Conservation (phyloP, 192 early-diverging fungal species). For the Oehlia diaphana region DNA sequence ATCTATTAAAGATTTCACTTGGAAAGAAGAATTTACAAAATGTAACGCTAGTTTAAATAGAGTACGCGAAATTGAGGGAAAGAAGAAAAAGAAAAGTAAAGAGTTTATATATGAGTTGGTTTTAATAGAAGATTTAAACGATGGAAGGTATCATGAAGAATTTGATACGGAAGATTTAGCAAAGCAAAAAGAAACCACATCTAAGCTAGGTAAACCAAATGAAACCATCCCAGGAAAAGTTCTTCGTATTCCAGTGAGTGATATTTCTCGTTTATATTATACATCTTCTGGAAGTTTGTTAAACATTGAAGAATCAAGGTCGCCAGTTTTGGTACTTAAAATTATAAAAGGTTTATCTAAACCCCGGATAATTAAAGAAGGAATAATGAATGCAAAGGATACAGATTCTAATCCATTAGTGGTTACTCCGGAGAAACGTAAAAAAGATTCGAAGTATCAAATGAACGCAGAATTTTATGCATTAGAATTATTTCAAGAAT, state of each 20-base stretch:
- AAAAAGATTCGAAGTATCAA: conserved; percentile 32
- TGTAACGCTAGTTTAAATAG: conserved; percentile 45
- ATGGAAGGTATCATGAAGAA: conserved; percentile 77
- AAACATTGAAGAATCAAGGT: conserved; percentile 71
- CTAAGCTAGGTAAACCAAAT: conserved; percentile 24
- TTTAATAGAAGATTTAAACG: conserved; percentile 66
- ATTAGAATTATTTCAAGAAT: conserved; percentile 34
- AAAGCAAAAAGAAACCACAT: conserved; percentile 29
- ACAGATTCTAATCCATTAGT: conserved; percentile 5
- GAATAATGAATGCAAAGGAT: not conserved
- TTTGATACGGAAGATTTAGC: conserved; percentile 31
- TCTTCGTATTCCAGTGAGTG: conserved; percentile 43
- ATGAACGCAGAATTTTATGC: conserved; percentile 36
- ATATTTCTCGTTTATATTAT: conserved; percentile 66
- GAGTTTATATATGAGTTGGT: conserved; percentile 56
- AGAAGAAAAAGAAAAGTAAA: not conserved
- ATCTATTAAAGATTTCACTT: conserved; percentile 63
- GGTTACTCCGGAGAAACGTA: conserved; percentile 11
- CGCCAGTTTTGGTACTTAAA: conserved; percentile 73
- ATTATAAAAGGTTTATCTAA: conserved; percentile 36
- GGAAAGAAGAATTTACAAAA: conserved; percentile 79
- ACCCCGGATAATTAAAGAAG: conserved; percentile 1
- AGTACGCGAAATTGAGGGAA: conserved; percentile 12
- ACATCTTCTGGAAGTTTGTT: conserved; percentile 70
- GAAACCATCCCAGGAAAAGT: conserved; percentile 39